Conservation (phyloP, 139 green algal genomes). For the Coelastrella sp. region DNA sequence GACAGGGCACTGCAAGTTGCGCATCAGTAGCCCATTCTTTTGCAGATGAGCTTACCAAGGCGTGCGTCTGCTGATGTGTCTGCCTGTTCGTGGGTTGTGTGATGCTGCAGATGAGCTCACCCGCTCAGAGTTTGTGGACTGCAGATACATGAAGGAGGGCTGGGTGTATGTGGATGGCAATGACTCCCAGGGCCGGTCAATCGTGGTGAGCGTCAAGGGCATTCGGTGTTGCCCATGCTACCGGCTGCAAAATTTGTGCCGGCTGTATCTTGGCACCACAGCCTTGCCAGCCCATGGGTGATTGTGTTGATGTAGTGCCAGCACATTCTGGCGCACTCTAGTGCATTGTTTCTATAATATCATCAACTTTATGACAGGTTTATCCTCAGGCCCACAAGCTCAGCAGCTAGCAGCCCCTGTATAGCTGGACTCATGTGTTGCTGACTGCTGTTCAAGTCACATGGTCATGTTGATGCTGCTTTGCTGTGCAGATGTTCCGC, state of each 20-base stretch:
- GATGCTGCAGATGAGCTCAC: conserved; percentile 35
- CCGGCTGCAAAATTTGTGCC: background rate
- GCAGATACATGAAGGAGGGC: conserved; percentile 19
- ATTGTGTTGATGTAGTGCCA: background rate
- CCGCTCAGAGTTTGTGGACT: conserved; percentile 31
- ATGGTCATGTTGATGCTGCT: background rate
- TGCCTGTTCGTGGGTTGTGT: too few species aligned
- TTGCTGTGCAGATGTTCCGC: conserved; percentile 48
- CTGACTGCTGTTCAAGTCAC: background rate
- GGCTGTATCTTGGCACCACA: background rate
- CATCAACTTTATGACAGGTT: too few species aligned
- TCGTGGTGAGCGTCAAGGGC: conserved; percentile 49
- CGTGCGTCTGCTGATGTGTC: too few species aligned
- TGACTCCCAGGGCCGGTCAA: conserved; percentile 46
- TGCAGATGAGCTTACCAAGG: too few species aligned
- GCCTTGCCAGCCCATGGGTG: background rate
- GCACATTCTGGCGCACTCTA: background rate
- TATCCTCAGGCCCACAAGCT: too few species aligned
- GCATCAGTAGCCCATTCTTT: too few species aligned
- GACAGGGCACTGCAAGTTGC: too few species aligned
- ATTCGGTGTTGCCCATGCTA: background rate
- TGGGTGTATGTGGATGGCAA: conserved; percentile 57
- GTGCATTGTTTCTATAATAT: background rate
- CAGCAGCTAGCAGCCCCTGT: too few species aligned
- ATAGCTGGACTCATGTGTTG: background rate